A percentile compares a stretch with the other conserved stretches of the same genome.
Evolutionary conservation across 2,329 filamentous ascomycete genomes (phyloP).

Genomic region (Calonectria pseudoturangicola): DNA sequence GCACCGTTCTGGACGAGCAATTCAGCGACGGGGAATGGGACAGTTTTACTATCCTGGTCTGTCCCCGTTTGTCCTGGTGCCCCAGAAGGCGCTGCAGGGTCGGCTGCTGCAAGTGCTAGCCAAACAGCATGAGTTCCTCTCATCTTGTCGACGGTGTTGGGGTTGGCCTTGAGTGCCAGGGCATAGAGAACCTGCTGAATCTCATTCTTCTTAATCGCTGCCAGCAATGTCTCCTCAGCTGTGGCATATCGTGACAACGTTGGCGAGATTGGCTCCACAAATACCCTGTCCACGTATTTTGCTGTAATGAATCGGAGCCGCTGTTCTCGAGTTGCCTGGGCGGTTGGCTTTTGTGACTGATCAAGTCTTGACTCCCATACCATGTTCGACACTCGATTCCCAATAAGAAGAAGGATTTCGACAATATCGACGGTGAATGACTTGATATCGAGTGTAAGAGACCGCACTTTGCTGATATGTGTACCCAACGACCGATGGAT

Average conservation of each 20-base stretch:
- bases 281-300: slow-evolving; percentile 92
- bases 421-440: slow-evolving; percentile 98
- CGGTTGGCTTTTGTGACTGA: slow-evolving; percentile 80
- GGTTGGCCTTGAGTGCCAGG: slow-evolving; percentile 88
- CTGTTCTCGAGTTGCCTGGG: slow-evolving; percentile 90
- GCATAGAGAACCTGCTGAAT: slow-evolving; percentile 95
- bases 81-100: slow-evolving; percentile 85
- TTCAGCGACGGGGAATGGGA: slow-evolving; percentile 92
- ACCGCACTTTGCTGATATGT: slow-evolving; percentile 97
- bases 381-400: slow-evolving; percentile 96
- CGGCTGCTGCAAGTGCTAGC: slow-evolving; percentile 92
- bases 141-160: slow-evolving; percentile 90
- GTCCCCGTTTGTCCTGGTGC: slow-evolving; percentile 65
- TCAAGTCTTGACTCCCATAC: slow-evolving; percentile 95
- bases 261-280: slow-evolving; percentile 85
- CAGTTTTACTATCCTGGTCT: slow-evolving; percentile 69
- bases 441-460: slow-evolving; percentile 94
- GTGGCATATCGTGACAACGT: slow-evolving; percentile 85
- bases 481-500: slow-evolving; percentile 97
- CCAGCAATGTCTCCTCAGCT: slow-evolving; percentile 90
- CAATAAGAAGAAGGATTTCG: slow-evolving; percentile 91
- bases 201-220: slow-evolving; percentile 96
- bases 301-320: slow-evolving; percentile 95
- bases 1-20: slow-evolving; percentile 95
- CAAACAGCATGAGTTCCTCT: slow-evolving; percentile 92